Base-by-base conservation (phyloP, 2,329 filamentous ascomycete species). In the Verticillium isaacii region DNA sequence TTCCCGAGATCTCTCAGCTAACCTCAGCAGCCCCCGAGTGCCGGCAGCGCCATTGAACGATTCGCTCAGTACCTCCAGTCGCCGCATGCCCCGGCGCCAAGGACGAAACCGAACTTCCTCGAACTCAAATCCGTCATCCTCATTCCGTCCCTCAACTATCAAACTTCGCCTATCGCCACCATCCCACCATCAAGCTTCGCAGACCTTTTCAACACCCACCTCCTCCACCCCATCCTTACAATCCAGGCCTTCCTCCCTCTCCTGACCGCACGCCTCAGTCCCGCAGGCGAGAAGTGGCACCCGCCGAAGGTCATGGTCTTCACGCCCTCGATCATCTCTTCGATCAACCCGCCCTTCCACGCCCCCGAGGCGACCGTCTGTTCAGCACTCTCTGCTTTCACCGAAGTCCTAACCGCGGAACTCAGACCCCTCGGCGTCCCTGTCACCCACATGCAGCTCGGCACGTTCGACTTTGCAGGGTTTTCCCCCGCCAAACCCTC, bases 221-320 rank as follows among this genome's bases (percentile, higher is more conserved):
- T 99, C 14, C 84, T 98, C 60, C 90, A 93, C 62, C 94, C 94
- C 1, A 92, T 98, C 67, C 85, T 96, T 59, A 93, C 91, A 5
- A 89, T 93, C 45, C 93, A 97, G 77, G 85, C 91, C 60, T 95
- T 98, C 77, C 82, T 98, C n/a, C 90, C 90, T 0, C 85, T 93
- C 34, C 82, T 93, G 59, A 90, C 85, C 3, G 81, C 82, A 12
- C 82, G 86, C 60, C 82, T 89, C 60, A 81, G 77, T 71, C 82
- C 78, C 58, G 80, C 78, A 59, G 76, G 77, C 59, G 78, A 82
- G 66, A 75, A 84, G 78, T 74, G 76, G 72, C 68, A 79, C 69
- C 85, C 80, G 70, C 90, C 81, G 72, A 88, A 89, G 67, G 83
- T 96, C 39, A 80, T 96, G 57, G 82, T 95, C 68, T 87, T 95